Evolutionary conservation across 2,329 filamentous ascomycete genomes (phyloP).

Genomic region (Chrysoporthe deuterocubensis): DNA sequence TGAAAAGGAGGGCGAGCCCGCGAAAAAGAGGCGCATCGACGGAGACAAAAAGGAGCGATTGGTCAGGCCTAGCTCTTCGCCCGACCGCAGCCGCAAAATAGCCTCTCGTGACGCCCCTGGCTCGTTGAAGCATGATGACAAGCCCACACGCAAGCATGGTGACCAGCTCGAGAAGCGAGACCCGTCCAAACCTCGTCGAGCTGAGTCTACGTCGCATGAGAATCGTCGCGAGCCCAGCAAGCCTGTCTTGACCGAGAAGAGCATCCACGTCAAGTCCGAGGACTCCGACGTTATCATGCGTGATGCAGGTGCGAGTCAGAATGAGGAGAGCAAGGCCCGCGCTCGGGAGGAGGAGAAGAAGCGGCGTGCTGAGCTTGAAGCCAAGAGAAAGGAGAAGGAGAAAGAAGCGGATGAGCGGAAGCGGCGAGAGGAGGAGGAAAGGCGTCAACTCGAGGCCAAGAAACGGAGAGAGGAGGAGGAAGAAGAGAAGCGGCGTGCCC

Average conservation of each 20-base stretch:
- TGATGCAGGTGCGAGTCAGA: slow-evolving; percentile 44
- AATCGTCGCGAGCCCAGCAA: slow-evolving; percentile 49
- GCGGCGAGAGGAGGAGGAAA: slow-evolving; percentile 33
- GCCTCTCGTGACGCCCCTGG: slow-evolving; percentile 44
- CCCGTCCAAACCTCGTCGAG: slow-evolving; percentile 44
- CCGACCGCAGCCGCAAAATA: slow-evolving; percentile 52
- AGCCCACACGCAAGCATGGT: slow-evolving; percentile 43
- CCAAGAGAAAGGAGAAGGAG: slow-evolving; percentile 38
- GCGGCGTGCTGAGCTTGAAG: slow-evolving; percentile 35
- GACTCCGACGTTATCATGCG: slow-evolving; percentile 61
- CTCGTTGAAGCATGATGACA: slow-evolving; percentile 37
- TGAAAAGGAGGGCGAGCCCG: slow-evolving; percentile 59
- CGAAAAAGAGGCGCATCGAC: slow-evolving; percentile 63
- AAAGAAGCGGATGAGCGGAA: slow-evolving; percentile 37
- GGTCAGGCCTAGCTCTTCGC: slow-evolving; percentile 46
- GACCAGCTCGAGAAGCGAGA: slow-evolving; percentile 48
- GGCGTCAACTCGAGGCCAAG: slow-evolving; percentile 26
- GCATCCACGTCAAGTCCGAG: slow-evolving; percentile 62
- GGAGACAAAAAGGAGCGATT: slow-evolving; percentile 56
- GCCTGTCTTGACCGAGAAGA: slow-evolving; percentile 49
- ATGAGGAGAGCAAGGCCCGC: slow-evolving; percentile 33
- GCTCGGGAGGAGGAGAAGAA: slow-evolving; percentile 37
- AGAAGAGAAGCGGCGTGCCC: slow-evolving; percentile 39
- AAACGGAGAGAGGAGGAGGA: slow-evolving; percentile 42
- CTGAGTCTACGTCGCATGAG: slow-evolving; percentile 39